phyloP scores from a whole-genome alignment of 1,139 yeast genomes.

The Zygoascus sp. region DNA sequence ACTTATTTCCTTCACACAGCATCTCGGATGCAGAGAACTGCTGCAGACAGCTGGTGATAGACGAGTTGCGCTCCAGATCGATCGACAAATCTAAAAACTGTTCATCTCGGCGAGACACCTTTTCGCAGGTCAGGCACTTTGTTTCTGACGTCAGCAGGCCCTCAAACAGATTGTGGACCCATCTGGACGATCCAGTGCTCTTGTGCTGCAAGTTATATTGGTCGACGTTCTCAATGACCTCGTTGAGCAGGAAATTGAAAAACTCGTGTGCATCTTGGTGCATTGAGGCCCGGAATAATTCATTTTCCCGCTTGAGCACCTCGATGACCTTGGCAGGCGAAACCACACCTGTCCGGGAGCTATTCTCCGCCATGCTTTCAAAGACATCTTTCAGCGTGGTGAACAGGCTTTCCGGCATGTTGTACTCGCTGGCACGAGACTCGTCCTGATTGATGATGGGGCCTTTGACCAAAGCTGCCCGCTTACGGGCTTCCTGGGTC shows the following conservation, averaged over 20 bases:
- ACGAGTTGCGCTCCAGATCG: constrained; percentile 72
- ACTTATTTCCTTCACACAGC: constrained; percentile 81
- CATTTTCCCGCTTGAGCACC: constrained; percentile 74
- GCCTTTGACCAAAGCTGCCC: constrained; percentile 74
- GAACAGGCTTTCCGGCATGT: constrained; percentile 53
- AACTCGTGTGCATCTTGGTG: constrained; percentile 99
- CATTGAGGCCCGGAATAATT: constrained; percentile 82
- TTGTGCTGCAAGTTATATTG: constrained; percentile 15
- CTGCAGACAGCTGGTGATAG: constrained; percentile 69
- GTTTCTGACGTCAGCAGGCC: constrained; percentile 85
- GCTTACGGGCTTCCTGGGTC: constrained; percentile 69
- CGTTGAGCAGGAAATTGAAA: constrained; percentile 78
- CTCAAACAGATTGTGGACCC: constrained; percentile 73
- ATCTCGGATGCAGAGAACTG: constrained; percentile 84
- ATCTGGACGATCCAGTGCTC: constrained; percentile 32
- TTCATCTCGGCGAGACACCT: constrained; percentile 79
- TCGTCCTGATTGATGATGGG: constrained; percentile 81
- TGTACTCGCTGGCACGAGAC: constrained; percentile 46
- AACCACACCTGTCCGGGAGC: constrained; percentile 70
- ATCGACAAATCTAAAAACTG: constrained; percentile 80
- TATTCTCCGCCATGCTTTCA: constrained; percentile 74
- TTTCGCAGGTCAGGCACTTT: constrained; percentile 86
- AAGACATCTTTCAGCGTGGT: constrained; percentile 79
- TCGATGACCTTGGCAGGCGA: constrained; percentile 74
- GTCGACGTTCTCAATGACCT: constrained; percentile 67